Base-by-base conservation (phyloP, 148 eudicot species). In the Polygonum aviculare region DNA sequence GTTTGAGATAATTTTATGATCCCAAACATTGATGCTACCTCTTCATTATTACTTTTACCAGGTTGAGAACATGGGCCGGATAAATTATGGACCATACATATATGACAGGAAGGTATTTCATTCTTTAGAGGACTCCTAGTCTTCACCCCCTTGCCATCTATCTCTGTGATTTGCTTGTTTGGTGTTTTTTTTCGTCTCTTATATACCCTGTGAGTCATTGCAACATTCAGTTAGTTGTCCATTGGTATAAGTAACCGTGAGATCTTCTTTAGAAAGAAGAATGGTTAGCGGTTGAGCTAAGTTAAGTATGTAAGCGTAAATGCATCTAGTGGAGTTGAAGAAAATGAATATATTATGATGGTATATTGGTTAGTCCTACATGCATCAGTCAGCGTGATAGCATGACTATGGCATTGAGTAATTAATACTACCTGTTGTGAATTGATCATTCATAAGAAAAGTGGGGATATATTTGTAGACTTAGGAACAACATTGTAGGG, bases 11-110 rank as follows among this genome's bases (percentile, higher is more conserved):
- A 33, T 33, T 63, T 63, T 12, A 11, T 26, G 4, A 31, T 33
- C 39, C 15, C 21, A 35, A 4, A 14, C 7, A 62, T 31, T 62
- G 38, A 67, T 35, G 72, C 44, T 35, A 14, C n/a, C 72, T 2
- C 19, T 38, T 2, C 72, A 12, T 35, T 35, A 35, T 38, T 67
- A 67, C 14, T 67, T 36, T 67, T 36, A 35, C 70, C 83, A 94
- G 98, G 98, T 94, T 74, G 98, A 94, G 81, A 94, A 94, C 82
- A 94, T 92, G 97, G 98, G 98, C 26, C 91, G 97, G 74, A 80
- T 94, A 15, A 94, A 94, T 78, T 90, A 94, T 82, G 98, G 98
- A 72, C 82, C 74, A 73, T 94, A 85, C 79, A 73, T 87, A 62
- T 92, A 83, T 83, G 98, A 94, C 90, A 85, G 86, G 72, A 94